These are phyloP conservation scores for Neospora caninum DNA, from an alignment of 169 alveolate genomes.

Conservation along the genomic window DNA sequence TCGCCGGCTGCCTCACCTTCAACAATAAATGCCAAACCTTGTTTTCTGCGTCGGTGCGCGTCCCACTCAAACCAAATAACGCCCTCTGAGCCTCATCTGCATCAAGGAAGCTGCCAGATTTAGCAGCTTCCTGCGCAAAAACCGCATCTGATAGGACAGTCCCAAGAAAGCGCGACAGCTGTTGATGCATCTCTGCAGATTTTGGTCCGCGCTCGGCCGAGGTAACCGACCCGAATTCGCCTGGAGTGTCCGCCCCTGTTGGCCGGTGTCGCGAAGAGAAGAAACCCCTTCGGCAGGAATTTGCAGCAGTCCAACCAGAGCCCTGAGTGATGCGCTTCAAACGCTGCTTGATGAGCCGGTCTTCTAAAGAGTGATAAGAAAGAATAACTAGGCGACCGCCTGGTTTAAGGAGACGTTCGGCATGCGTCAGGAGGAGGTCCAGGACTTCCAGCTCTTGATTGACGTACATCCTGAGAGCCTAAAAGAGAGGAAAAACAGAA, in stretches of 20 bases:
- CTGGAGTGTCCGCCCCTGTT: not conserved
- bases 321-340: not conserved
- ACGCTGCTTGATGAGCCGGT: constrained; percentile 15
- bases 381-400: constrained; percentile 59
- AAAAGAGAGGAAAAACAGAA: not conserved
- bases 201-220: not conserved
- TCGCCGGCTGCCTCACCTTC: not conserved
- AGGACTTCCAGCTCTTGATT: constrained; percentile 36
- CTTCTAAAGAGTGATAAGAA: constrained; percentile 60
- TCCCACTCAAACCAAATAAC: not conserved
- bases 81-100: not conserved
- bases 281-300: not conserved
- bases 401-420: constrained; percentile 41
- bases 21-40: not conserved
- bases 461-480: constrained; percentile 65
- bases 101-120: not conserved
- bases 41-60: not conserved
- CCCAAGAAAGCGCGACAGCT: not conserved
- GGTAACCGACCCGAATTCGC: not conserved
- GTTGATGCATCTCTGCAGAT: not conserved
- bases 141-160: not conserved
- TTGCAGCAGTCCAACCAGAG: not conserved
- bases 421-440: constrained; percentile 40
- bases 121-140: not conserved
- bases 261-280: not conserved